Conservation (phyloP, 805 yeast genomes). For the Hanseniaspora nectarophila region DNA sequence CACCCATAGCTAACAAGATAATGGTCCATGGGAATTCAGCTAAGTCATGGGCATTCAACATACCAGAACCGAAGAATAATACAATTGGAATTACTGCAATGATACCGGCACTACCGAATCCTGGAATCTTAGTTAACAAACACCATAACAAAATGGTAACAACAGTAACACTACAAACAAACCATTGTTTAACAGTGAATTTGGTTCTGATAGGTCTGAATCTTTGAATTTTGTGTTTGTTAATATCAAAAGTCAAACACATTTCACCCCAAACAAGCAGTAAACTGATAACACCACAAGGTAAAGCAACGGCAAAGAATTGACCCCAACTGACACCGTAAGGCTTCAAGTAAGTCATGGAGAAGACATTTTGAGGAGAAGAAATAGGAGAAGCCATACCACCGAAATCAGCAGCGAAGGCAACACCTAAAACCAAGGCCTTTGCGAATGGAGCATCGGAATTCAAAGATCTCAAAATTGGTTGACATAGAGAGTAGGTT, state of each 20-base stretch:
- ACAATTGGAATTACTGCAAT: constrained; percentile 79
- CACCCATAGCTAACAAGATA: constrained; percentile 94
- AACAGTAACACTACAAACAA: constrained; percentile 55
- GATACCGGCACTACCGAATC: constrained; percentile 86
- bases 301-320: constrained; percentile 83
- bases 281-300: constrained; percentile 55
- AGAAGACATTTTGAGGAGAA: constrained; percentile 89
- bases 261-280: constrained; percentile 60
- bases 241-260: constrained; percentile 43
- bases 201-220: constrained; percentile 45
- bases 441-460: constrained; percentile 68
- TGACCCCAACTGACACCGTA: constrained; percentile 65
- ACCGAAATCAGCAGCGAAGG: constrained; percentile 81
- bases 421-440: constrained; percentile 79
- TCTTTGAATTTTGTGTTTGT: constrained; percentile 37
- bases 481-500: constrained; percentile 77
- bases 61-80: constrained; percentile 78
- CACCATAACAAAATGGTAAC: constrained; percentile 83
- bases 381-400: constrained; percentile 97
- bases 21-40: constrained; percentile 95
- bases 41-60: constrained; percentile 72
- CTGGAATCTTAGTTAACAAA: constrained; percentile 58
- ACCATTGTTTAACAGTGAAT: constrained; percentile 63
- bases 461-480: constrained; percentile 67
- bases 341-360: constrained; percentile 68